These are phyloP conservation scores for Saccharomycopsis javanensis DNA, from an alignment of 805 yeast species.

Conservation along the genomic window DNA sequence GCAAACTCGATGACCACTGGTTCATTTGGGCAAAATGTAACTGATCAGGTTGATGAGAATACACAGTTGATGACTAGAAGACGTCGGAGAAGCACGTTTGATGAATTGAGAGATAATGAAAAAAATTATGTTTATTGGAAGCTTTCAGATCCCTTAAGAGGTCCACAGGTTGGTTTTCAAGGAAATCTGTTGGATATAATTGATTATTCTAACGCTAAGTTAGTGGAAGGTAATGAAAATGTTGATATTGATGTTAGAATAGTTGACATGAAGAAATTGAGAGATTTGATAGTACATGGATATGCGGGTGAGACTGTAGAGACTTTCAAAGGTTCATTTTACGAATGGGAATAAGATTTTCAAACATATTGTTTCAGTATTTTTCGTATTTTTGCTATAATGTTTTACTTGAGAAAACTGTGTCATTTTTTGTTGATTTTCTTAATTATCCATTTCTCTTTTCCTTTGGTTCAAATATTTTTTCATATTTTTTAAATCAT, in stretches of 20 bases:
- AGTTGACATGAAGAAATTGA: conserved; percentile 8
- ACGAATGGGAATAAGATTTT: conserved; percentile 18
- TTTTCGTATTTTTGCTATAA: too few relatives aligned
- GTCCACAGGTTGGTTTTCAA: conserved; percentile 41
- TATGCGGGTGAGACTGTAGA: conserved; percentile 15
- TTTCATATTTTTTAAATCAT: too few relatives aligned
- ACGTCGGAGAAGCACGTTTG: conserved; percentile 34
- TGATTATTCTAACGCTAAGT: conserved; percentile 20
- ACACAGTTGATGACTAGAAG: not conserved
- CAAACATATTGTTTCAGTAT: not conserved
- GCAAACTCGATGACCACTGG: not conserved
- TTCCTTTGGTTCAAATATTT: too few relatives aligned
- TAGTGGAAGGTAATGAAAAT: conserved; percentile 14
- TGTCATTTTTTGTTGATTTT: too few relatives aligned
- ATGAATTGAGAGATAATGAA: conserved; percentile 36
- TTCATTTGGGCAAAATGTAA: not conserved
- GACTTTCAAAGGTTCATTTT: conserved; percentile 1
- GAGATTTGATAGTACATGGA: conserved; percentile 10
- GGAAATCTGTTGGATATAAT: conserved; percentile 34
- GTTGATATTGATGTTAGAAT: conserved; percentile 11
- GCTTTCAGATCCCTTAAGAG: conserved; percentile 31
- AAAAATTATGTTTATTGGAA: conserved; percentile 34
- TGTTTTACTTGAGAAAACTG: too few relatives aligned
- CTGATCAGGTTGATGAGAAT: conserved; percentile 10
- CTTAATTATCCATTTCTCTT: too few relatives aligned